Evolutionary conservation across 2,329 filamentous ascomycete genomes (phyloP).

Genomic region (Aspergillus novoparasiticus): DNA sequence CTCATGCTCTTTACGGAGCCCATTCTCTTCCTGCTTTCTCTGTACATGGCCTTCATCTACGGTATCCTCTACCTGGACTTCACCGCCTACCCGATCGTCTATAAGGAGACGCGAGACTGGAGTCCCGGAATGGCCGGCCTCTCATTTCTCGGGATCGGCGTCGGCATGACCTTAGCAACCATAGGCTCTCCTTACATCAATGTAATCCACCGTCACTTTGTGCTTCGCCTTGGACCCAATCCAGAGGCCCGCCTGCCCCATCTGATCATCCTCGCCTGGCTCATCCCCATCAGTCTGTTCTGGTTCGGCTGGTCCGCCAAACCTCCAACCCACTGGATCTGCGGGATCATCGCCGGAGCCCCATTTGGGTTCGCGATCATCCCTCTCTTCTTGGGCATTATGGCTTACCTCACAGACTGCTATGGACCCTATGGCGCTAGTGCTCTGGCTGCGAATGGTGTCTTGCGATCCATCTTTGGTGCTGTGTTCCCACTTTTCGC

Average conservation of each 20-base stretch:
- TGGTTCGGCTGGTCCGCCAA: conserved; percentile 24
- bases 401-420: neutral
- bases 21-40: conserved; percentile 48
- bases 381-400: conserved; percentile 14
- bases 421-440: neutral
- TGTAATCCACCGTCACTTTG: conserved; percentile 25
- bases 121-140: conserved; percentile 46
- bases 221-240: neutral
- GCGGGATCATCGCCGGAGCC: conserved; percentile 12
- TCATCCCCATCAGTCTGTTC: conserved; percentile 21
- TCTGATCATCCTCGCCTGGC: conserved; percentile 17
- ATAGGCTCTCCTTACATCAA: conserved; percentile 35
- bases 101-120: conserved; percentile 44
- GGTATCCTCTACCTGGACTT: conserved; percentile 53
- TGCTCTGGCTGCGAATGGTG: neutral
- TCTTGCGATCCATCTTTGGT: neutral
- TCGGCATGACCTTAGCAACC: conserved; percentile 33
- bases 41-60: conserved; percentile 51
- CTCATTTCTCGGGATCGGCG: conserved; percentile 48
- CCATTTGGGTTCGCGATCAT: conserved; percentile 21
- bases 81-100: conserved; percentile 53
- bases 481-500: neutral
- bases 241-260: conserved; percentile 18
- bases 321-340: conserved; percentile 18
- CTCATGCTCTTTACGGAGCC: conserved; percentile 49